These are phyloP conservation scores for Warburgia ugandensis DNA, from an alignment of 164 flowering plant genomes.

Conservation along the genomic window DNA sequence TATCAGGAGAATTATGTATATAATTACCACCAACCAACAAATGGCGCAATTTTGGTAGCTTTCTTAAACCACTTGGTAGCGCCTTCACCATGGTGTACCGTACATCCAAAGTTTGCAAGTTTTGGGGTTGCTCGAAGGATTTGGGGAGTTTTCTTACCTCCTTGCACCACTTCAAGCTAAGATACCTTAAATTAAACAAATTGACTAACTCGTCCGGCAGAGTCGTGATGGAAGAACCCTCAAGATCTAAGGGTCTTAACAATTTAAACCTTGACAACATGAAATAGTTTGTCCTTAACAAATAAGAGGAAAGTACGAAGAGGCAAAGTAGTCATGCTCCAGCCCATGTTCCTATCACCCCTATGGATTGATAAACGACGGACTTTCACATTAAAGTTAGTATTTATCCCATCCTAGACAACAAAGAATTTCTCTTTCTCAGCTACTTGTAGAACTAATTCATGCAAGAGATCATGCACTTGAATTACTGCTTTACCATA, in stretches of 20 bases:
- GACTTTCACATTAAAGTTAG: background rate
- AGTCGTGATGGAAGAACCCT: background rate
- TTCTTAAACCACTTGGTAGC: constrained; percentile 4
- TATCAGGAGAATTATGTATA: background rate
- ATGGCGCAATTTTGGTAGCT: constrained; percentile 8
- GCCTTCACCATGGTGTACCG: background rate
- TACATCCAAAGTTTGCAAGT: constrained; percentile 6
- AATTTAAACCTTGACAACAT: constrained; percentile 1
- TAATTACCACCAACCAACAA: background rate
- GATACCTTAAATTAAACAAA: constrained; percentile 8
- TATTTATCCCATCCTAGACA: background rate
- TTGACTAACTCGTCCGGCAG: constrained; percentile 4
- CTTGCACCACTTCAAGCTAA: constrained; percentile 7
- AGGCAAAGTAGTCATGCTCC: background rate
- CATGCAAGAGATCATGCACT: constrained; percentile 15
- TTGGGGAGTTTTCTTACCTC: constrained; percentile 3
- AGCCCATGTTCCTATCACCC: background rate
- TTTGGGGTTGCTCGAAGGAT: background rate
- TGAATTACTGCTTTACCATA: background rate
- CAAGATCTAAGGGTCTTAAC: constrained; percentile 10
- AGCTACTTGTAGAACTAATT: constrained; percentile 4
- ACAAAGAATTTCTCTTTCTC: constrained; percentile 1
- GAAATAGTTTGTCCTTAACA: background rate
- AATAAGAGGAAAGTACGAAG: constrained; percentile 9
- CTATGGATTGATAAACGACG: constrained; percentile 6